Conservation (phyloP, 345 rosid species). For the Ceriops zippeliana region DNA sequence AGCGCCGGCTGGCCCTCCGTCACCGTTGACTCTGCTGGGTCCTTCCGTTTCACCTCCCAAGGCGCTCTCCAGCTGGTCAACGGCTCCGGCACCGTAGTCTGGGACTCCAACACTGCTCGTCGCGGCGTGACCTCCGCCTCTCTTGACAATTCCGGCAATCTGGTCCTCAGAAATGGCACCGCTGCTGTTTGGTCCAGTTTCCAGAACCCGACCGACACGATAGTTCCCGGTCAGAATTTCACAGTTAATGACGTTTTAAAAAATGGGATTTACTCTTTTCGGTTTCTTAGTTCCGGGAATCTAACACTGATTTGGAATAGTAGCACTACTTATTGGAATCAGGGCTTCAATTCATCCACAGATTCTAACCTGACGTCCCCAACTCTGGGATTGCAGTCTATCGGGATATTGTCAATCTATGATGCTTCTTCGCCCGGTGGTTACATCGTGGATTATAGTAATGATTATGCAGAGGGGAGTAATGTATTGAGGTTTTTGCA, state of each 20-base stretch:
- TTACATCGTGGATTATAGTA: constrained; percentile 41
- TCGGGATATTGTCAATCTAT: constrained; percentile 43
- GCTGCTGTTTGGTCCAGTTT: constrained; percentile 56
- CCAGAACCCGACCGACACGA: constrained; percentile 39
- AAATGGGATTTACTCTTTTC: constrained; percentile 51
- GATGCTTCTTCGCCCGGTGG: constrained; percentile 30
- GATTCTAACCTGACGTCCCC: constrained; percentile 45
- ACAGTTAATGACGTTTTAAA: constrained; percentile 19
- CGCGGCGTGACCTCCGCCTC: constrained; percentile 48
- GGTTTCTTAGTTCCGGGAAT: constrained; percentile 37
- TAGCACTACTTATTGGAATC: constrained; percentile 41
- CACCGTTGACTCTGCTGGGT: constrained; percentile 43
- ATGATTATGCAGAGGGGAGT: constrained; percentile 52
- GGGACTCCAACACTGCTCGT: constrained; percentile 47
- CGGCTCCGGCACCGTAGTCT: constrained; percentile 50
- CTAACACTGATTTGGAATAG: constrained; percentile 51
- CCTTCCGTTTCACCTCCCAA: constrained; percentile 39
- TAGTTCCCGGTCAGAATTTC: constrained; percentile 52
- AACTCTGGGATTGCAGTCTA: constrained; percentile 33
- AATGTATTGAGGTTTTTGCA: constrained; percentile 49
- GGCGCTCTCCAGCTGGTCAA: constrained; percentile 57
- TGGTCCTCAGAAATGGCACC: constrained; percentile 25
- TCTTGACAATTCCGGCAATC: constrained; percentile 48
- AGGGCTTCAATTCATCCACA: constrained; percentile 45
- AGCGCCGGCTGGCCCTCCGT: constrained; percentile 32